These are phyloP conservation scores for Tetrahymena elliotti DNA, from an alignment of 73 alveolate genomes.

Conservation along the genomic window DNA sequence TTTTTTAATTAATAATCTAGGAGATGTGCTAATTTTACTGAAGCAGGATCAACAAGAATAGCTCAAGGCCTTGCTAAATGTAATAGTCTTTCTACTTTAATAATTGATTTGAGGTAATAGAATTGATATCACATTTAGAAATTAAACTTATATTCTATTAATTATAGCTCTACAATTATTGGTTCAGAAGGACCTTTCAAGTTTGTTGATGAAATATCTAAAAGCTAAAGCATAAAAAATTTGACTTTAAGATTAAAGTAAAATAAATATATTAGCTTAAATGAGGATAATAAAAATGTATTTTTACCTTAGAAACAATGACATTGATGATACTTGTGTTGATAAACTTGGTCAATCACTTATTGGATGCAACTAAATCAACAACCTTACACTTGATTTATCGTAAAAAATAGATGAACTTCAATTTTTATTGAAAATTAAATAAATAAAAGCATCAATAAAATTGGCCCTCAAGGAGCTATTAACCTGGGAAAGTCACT, in stretches of 20 bases:
- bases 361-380: neutral
- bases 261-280: neutral
- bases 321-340: neutral
- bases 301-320: neutral
- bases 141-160: neutral
- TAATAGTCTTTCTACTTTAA: neutral
- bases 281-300: neutral
- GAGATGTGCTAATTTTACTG: neutral
- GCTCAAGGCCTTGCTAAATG: neutral
- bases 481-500: neutral
- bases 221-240: neutral
- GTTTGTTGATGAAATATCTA: neutral
- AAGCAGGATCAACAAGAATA: neutral
- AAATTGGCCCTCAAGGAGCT: neutral
- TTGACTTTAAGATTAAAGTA: neutral
- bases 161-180: neutral
- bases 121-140: neutral
- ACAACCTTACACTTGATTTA: neutral
- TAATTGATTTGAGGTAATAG: neutral
- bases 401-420: neutral
- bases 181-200: neutral
- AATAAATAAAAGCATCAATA: neutral
- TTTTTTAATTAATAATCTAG: too few relatives aligned
- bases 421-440: too few relatives aligned
- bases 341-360: neutral